These are phyloP conservation scores for Cytospora chrysosperma DNA, from an alignment of 2,329 filamentous ascomycete genomes.

Conservation along the genomic window DNA sequence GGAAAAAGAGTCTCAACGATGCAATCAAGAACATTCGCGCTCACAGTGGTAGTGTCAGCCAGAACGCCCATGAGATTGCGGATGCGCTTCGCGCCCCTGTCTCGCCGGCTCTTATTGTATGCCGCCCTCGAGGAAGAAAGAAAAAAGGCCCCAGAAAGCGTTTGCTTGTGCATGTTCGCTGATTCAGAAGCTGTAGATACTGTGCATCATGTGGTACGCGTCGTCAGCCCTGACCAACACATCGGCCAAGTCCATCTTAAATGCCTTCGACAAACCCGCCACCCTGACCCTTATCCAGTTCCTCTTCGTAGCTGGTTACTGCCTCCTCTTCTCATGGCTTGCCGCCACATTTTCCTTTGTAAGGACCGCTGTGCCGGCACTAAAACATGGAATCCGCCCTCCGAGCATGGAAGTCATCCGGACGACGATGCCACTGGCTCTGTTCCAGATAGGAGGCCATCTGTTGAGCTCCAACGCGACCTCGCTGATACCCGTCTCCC, in stretches of 20 bases:
- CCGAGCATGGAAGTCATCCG: slow-evolving; percentile 79
- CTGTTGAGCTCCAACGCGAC: slow-evolving; percentile 93
- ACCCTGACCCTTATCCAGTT: slow-evolving; percentile 94
- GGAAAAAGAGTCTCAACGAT: slow-evolving; percentile 86
- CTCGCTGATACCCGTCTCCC: slow-evolving; percentile 89
- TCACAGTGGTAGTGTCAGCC: slow-evolving; percentile 80
- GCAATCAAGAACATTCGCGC: slow-evolving; percentile 81
- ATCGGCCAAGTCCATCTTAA: slow-evolving; percentile 95
- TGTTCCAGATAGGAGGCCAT: slow-evolving; percentile 92
- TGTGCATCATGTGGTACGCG: slow-evolving; percentile 91
- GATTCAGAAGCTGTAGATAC: slow-evolving; percentile 54
- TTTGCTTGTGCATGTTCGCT: slow-evolving; percentile 28
- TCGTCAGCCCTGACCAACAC: slow-evolving; percentile 96
- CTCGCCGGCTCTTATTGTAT: slow-evolving; percentile 83
- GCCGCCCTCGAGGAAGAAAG: no score
- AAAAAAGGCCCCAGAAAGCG: neutral
- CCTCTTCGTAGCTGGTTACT: slow-evolving; percentile 86
- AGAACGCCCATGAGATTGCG: slow-evolving; percentile 90
- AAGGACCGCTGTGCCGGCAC: slow-evolving; percentile 69
- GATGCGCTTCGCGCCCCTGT: slow-evolving; percentile 88
- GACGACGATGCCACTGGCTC: slow-evolving; percentile 85
- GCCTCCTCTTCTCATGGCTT: slow-evolving; percentile 74
- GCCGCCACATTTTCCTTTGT: slow-evolving; percentile 71
- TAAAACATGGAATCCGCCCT: slow-evolving; percentile 79
- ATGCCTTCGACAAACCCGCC: slow-evolving; percentile 83